phyloP scores from a whole-genome alignment of 2,329 filamentous ascomycete genomes.

The Ophiostoma ulmi region DNA sequence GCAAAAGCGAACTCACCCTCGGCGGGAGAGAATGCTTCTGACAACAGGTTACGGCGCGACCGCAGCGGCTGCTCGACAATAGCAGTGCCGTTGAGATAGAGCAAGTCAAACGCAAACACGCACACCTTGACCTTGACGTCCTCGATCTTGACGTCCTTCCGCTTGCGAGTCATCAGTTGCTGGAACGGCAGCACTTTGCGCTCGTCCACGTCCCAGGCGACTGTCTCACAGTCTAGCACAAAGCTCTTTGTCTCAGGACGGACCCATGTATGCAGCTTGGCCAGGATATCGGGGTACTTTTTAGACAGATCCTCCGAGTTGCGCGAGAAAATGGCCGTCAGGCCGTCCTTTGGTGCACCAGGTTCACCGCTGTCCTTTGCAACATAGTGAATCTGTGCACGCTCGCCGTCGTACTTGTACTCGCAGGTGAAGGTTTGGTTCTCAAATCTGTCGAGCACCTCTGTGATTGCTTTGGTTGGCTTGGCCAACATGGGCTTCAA shows the following conservation, averaged over 20 bases:
- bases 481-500: conserved; percentile 98
- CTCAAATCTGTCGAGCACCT: conserved; percentile 94
- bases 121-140: conserved; percentile 96
- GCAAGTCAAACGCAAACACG: conserved; percentile 90
- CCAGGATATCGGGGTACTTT: conserved; percentile 94
- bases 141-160: conserved; percentile 92
- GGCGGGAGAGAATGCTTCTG: conserved; percentile 64
- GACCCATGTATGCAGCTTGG: conserved; percentile 82
- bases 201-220: conserved; percentile 89
- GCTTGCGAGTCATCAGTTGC: conserved; percentile 95
- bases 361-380: conserved; percentile 48
- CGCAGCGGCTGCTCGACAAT: conserved; percentile 82
- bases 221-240: conserved; percentile 96
- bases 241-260: conserved; percentile 88
- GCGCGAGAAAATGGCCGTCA: conserved; percentile 90
- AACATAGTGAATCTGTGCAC: conserved; percentile 98
- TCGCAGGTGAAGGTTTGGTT: conserved; percentile 95
- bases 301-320: conserved; percentile 96
- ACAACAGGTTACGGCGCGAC: conserved; percentile 72
- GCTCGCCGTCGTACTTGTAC: conserved; percentile 97
- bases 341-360: conserved; percentile 42
- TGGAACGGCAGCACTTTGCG: conserved; percentile 98
- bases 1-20: conserved; percentile 93
- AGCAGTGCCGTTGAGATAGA: conserved; percentile 88
- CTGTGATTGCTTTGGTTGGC: conserved; percentile 95